These are phyloP conservation scores for Schizopora paradoxa DNA, from an alignment of 1,284 basidiomycete genomes.

Conservation along the genomic window DNA sequence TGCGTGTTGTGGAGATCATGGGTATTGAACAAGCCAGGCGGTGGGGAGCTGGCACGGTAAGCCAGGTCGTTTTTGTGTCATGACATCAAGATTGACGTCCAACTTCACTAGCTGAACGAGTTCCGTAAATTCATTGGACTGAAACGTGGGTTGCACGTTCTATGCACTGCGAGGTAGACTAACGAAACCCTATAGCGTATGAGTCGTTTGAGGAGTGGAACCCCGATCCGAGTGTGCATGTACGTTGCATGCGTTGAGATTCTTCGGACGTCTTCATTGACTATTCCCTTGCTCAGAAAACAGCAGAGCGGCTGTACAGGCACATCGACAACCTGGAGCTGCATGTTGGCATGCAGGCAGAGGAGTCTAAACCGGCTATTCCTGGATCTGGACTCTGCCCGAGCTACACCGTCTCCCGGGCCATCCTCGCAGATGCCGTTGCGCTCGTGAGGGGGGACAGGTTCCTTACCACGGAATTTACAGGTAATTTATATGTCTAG, in stretches of 20 bases:
- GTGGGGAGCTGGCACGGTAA: conserved; percentile 73
- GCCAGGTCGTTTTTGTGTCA: conserved; percentile 20
- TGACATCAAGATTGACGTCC: conserved; percentile 28
- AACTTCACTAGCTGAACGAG: conserved; percentile 49
- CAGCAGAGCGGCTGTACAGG: conserved; percentile 65
- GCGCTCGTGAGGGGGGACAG: conserved; percentile 55
- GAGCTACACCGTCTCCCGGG: conserved; percentile 83
- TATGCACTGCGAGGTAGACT: neutral
- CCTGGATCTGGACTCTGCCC: conserved; percentile 80
- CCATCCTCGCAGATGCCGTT: conserved; percentile 81
- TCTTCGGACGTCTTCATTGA: conserved; percentile 1
- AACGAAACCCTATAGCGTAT: conserved; percentile 41
- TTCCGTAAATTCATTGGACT: conserved; percentile 54
- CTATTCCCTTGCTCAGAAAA: conserved; percentile 33
- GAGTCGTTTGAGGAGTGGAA: conserved; percentile 76
- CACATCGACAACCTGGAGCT: conserved; percentile 76
- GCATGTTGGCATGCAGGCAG: conserved; percentile 72
- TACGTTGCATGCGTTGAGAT: conserved; percentile 28
- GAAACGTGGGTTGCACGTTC: conserved; percentile 31
- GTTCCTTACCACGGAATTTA: conserved; percentile 77
- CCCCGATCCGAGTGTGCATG: conserved; percentile 54
- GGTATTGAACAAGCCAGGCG: conserved; percentile 63
- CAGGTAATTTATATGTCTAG: conserved; percentile 32
- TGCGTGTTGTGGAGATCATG: conserved; percentile 70
- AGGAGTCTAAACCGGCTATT: conserved; percentile 63